These are phyloP conservation scores for Coemansia sp. DNA, from an alignment of 192 early-diverging fungal genomes.

Conservation along the genomic window DNA sequence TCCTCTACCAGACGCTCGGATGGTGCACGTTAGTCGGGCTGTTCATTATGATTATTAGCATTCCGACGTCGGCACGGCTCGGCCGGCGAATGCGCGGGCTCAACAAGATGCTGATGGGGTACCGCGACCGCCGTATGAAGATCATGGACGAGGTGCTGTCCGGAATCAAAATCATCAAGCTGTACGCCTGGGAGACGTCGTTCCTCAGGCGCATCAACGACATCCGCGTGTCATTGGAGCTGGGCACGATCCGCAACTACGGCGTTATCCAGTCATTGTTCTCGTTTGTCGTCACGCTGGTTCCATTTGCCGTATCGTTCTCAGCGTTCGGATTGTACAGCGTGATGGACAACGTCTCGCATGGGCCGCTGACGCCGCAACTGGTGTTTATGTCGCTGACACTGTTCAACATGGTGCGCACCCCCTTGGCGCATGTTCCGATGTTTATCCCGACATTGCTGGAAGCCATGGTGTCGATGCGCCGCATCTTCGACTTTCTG, in stretches of 20 bases:
- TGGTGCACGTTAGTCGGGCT: slow-evolving; percentile 87
- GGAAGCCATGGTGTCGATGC: slow-evolving; percentile 39
- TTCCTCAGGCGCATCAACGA: slow-evolving; percentile 47
- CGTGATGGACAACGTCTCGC: slow-evolving; percentile 28
- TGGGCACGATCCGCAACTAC: slow-evolving; percentile 42
- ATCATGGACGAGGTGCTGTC: slow-evolving; percentile 65
- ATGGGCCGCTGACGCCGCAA: slow-evolving; percentile 51
- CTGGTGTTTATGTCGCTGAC: slow-evolving; percentile 54
- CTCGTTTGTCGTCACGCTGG: slow-evolving; percentile 43
- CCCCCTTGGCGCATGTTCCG: slow-evolving; percentile 33
- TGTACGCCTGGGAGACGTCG: slow-evolving; percentile 68
- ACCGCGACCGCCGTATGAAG: slow-evolving; percentile 66
- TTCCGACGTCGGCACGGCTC: slow-evolving; percentile 77
- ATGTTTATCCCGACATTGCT: slow-evolving; percentile 37
- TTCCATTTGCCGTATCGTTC: slow-evolving; percentile 51
- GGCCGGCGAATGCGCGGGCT: slow-evolving; percentile 71
- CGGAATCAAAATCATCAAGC: slow-evolving; percentile 70
- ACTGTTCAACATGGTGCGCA: slow-evolving; percentile 52
- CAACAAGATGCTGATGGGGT: slow-evolving; percentile 85
- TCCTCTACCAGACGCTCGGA: slow-evolving; percentile 84
- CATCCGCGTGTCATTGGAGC: slow-evolving; percentile 36
- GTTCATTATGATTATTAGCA: slow-evolving; percentile 76
- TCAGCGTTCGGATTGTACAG: slow-evolving; percentile 49
- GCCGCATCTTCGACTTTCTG: slow-evolving; percentile 43
- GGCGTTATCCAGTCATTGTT: slow-evolving; percentile 37